These are phyloP conservation scores for Smittium mucronatum DNA, from an alignment of 371 early-diverging fungal genomes.

Conservation along the genomic window DNA sequence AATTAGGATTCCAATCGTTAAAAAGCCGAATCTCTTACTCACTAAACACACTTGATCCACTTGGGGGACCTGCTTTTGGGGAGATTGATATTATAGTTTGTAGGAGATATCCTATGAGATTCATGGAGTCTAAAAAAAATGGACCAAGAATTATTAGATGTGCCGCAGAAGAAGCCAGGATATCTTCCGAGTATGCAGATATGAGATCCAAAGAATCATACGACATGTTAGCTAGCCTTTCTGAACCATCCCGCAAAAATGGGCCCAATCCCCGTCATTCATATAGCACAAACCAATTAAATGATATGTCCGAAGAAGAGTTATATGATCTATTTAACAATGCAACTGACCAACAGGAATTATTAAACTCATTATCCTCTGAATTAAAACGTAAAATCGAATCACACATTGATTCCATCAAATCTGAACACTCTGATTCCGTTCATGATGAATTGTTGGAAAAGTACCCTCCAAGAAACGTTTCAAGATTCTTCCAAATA, in stretches of 20 bases:
- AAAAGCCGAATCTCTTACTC: constrained; percentile 14
- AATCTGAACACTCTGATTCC: neutral
- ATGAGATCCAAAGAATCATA: neutral
- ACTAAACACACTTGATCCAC: constrained; percentile 16
- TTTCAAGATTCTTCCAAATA: neutral
- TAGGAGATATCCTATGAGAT: constrained; percentile 25
- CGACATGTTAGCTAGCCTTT: neutral
- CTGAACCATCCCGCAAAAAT: neutral
- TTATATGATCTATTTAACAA: neutral
- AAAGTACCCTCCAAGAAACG: constrained; percentile 1
- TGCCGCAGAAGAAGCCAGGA: constrained; percentile 21
- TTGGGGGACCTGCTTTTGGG: constrained; percentile 22
- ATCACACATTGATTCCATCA: neutral
- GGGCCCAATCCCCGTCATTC: neutral
- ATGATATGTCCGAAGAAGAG: neutral
- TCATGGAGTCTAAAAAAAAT: constrained; percentile 17
- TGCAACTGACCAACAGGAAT: neutral
- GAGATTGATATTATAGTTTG: constrained; percentile 23
- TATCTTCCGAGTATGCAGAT: neutral
- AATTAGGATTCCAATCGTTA: constrained; percentile 20
- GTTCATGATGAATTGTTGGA: neutral
- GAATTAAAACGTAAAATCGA: neutral
- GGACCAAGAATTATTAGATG: constrained; percentile 18
- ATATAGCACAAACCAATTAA: neutral
- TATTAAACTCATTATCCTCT: neutral